These are phyloP conservation scores for Arachnomyces sp. DNA, from an alignment of 2,329 filamentous ascomycete species.

Conservation along the genomic window DNA sequence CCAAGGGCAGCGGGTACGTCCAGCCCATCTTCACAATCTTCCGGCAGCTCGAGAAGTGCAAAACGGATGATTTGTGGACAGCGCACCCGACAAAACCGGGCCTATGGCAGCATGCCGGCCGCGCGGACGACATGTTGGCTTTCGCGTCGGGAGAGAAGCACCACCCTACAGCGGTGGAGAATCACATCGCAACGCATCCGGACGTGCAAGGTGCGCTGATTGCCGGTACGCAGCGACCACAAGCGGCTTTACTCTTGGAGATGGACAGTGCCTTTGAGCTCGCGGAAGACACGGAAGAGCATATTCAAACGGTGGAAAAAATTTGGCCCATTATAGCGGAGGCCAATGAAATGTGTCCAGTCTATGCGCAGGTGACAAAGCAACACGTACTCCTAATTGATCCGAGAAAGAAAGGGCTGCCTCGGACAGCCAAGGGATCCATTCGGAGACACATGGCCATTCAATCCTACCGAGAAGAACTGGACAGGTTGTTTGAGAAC, in stretches of 20 bases:
- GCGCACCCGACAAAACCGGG: constrained; percentile 19
- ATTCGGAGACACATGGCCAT: constrained; percentile 9
- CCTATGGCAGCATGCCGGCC: constrained; percentile 14
- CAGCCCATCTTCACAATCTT: constrained; percentile 26
- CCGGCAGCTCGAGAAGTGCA: constrained; percentile 22
- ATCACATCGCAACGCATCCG: constrained; percentile 12
- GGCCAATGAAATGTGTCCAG: constrained; percentile 22
- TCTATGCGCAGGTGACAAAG: constrained; percentile 22
- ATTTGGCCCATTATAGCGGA: constrained; percentile 25
- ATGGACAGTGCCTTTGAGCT: not conserved
- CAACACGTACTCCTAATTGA: constrained; percentile 23
- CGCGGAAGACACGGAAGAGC: constrained; percentile 7
- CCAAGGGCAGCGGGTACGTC: too few species aligned
- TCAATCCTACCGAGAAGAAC: constrained; percentile 19
- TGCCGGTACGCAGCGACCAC: constrained; percentile 15
- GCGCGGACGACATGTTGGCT: constrained; percentile 16
- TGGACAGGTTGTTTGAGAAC: constrained; percentile 23
- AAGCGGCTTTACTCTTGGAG: constrained; percentile 20
- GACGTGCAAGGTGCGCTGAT: constrained; percentile 14
- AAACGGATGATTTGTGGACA: constrained; percentile 29
- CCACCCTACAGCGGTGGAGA: constrained; percentile 19
- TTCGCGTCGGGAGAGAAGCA: constrained; percentile 16
- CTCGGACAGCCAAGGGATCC: too few species aligned
- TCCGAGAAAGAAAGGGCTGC: constrained; percentile 12
- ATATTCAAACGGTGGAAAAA: constrained; percentile 16